A percentile compares a stretch with the other conserved stretches of the same genome.
These are phyloP conservation scores for Emydomyces testavorans DNA, from an alignment of 2,329 filamentous ascomycete genomes.

Conservation along the genomic window DNA sequence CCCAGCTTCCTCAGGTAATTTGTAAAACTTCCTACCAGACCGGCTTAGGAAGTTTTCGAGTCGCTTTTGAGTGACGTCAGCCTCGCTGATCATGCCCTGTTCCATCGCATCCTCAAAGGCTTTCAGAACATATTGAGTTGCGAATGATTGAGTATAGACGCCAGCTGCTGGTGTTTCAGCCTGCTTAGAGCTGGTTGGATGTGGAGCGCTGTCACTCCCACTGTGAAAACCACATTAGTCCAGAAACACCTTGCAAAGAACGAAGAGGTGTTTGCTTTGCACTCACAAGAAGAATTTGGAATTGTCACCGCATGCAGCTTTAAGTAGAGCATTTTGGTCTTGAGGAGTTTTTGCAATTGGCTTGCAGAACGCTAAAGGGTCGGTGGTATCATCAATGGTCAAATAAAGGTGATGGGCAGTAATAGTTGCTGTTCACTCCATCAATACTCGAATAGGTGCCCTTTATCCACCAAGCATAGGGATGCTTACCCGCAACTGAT, in stretches of 20 bases:
- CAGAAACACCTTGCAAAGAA: not conserved
- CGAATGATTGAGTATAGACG: constrained; percentile 52
- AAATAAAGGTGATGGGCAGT: constrained; percentile 79
- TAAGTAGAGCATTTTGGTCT: constrained; percentile 60
- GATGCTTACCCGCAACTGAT: constrained; percentile 47
- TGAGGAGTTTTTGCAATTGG: constrained; percentile 60
- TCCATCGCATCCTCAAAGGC: constrained; percentile 46
- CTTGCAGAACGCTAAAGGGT: constrained; percentile 72
- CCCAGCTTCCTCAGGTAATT: constrained; percentile 35
- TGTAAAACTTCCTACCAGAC: constrained; percentile 49
- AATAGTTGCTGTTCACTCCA: constrained; percentile 46
- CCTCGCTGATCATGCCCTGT: constrained; percentile 42
- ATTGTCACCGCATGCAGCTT: constrained; percentile 44
- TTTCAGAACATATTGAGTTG: constrained; percentile 47
- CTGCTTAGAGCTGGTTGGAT: constrained; percentile 46
- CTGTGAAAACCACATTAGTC: constrained; percentile 1
- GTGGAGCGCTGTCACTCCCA: constrained; percentile 58
- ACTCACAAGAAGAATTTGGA: constrained; percentile 50
- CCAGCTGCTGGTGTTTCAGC: constrained; percentile 39
- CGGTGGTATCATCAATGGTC: constrained; percentile 59
- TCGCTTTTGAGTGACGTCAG: constrained; percentile 44
- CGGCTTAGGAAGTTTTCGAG: constrained; percentile 48
- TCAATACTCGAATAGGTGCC: too few species aligned
- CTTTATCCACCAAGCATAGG: not conserved
- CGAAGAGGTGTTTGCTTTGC: too few species aligned